These are phyloP conservation scores for Orobanche coerulescens DNA, from an alignment of 257 asterid genomes.

Conservation along the genomic window DNA sequence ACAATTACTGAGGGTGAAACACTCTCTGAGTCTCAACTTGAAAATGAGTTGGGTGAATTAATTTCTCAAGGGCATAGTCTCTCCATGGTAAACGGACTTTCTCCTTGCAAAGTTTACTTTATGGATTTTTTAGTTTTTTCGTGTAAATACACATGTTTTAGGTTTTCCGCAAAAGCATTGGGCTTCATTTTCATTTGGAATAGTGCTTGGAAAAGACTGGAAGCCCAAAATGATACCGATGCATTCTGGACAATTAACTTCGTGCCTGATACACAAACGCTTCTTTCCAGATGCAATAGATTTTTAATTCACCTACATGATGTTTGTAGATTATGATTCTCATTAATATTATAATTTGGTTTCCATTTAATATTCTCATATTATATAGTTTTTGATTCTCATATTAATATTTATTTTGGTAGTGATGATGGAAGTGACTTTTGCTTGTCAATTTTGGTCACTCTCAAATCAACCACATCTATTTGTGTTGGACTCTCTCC, in stretches of 20 bases:
- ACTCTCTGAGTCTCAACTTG: conserved; percentile 69
- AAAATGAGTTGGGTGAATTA: conserved; percentile 57
- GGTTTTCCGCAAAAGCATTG: not conserved
- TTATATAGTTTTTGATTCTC: too few relatives aligned
- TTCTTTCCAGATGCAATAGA: not conserved
- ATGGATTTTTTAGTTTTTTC: not conserved
- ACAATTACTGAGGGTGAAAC: conserved; percentile 33
- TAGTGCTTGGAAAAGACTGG: not conserved
- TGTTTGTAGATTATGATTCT: not conserved
- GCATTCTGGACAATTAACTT: too few relatives aligned
- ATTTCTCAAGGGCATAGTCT: conserved; percentile 73
- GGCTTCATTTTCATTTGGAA: not conserved
- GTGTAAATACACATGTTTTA: not conserved
- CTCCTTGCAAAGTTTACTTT: not conserved
- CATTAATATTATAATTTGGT: not conserved
- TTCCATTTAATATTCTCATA: too few relatives aligned
- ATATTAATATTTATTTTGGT: not conserved
- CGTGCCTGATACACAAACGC: too few relatives aligned
- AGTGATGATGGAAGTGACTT: not conserved
- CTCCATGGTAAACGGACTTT: conserved; percentile 51
- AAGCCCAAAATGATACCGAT: not conserved
- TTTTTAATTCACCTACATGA: not conserved
- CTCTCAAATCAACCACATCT: not conserved
- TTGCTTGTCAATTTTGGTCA: not conserved
- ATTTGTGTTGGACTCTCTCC: not conserved